Conservation (phyloP, 805 yeast species). For the Kregervanrija delftensis region DNA sequence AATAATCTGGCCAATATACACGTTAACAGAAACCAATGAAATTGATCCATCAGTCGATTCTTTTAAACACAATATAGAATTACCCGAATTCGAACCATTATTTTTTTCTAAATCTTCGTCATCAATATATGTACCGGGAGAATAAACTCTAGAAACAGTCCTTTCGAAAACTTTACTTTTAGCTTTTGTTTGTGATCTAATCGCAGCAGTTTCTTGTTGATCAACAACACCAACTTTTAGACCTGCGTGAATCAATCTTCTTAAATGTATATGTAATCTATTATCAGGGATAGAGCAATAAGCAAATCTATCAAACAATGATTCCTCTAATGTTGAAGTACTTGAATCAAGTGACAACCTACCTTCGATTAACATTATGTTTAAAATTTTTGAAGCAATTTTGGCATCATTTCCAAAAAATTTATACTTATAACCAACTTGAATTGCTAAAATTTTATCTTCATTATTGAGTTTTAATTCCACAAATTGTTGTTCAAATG, state of each 20-base stretch:
- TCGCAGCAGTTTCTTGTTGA: slow-evolving; percentile 75
- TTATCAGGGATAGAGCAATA: slow-evolving; percentile 81
- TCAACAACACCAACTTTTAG: slow-evolving; percentile 81
- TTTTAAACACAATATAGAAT: slow-evolving; percentile 41
- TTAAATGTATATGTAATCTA: slow-evolving; percentile 68
- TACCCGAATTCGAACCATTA: slow-evolving; percentile 26
- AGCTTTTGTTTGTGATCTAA: slow-evolving; percentile 50
- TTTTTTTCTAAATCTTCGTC: slow-evolving; percentile 26
- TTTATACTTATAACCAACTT: slow-evolving; percentile 89
- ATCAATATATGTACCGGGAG: slow-evolving; percentile 79
- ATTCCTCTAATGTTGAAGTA: slow-evolving; percentile 33
- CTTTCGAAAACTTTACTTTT: slow-evolving; percentile 57
- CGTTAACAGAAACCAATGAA: slow-evolving; percentile 58
- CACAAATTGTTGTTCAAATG: slow-evolving; percentile 72
- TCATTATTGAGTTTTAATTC: slow-evolving; percentile 52
- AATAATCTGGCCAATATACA: slow-evolving; percentile 67
- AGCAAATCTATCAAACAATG: slow-evolving; percentile 54
- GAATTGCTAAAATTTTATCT: slow-evolving; percentile 72
- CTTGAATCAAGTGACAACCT: slow-evolving; percentile 45
- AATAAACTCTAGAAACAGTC: slow-evolving; percentile 62
- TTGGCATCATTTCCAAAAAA: slow-evolving; percentile 83
- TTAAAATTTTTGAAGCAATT: slow-evolving; percentile 55
- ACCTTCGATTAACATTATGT: slow-evolving; percentile 70
- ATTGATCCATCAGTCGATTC: slow-evolving; percentile 23
- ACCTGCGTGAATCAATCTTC: slow-evolving; percentile 64